Evolutionary conservation across 352 stramenopile genomes (phyloP), one percentile per base, ranked within the genome.

Genomic region (Globisporangium carolinianum): DNA sequence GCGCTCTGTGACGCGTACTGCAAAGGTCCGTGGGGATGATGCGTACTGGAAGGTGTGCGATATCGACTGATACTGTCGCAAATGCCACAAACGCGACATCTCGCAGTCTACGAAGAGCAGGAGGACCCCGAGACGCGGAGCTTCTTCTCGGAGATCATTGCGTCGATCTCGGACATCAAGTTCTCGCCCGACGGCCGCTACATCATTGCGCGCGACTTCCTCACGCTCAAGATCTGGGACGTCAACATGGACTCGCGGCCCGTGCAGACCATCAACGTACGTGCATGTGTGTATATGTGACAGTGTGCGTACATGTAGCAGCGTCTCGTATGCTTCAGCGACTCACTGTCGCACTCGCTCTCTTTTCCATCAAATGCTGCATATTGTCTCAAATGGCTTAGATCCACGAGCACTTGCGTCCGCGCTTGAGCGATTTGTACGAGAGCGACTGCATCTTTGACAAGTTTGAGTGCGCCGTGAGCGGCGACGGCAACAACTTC

Each of bases 361-460:
- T 32, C 24, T 3, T 32, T 32, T 32, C 24, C 24, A 32, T 32
- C 24, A 32, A 32, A 32, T 32, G 24, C 3, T 32, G 0, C 24
- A 32, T 32, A 32, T 32, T 32, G 24, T 3, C 24, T 32, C 24
- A 32, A 32, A 32, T 32, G 24, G 24, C 3, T 32, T 59, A 94
- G 84, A 92, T 94, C 50, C 93, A 98, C 63, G 92, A 98, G 52
- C 86, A 97, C 51, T 75, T 98, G 60, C 86, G 86, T 48, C 71
- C 83, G 8, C 73, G 87, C 14, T 69, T 98, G 36, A 77, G 75
- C 18, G 86, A 98, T 58, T 62, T 98, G 5, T 98, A 98, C 71
- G 93, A 98, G 55, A 98, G 88, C 59, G 95, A 98, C 67, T 97
- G 85, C 63, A 98, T 98, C 58, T 98, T 98, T 63, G 95, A 98